These are phyloP conservation scores for Grifola frondosa DNA, from an alignment of 1,284 basidiomycete genomes.

Conservation along the genomic window DNA sequence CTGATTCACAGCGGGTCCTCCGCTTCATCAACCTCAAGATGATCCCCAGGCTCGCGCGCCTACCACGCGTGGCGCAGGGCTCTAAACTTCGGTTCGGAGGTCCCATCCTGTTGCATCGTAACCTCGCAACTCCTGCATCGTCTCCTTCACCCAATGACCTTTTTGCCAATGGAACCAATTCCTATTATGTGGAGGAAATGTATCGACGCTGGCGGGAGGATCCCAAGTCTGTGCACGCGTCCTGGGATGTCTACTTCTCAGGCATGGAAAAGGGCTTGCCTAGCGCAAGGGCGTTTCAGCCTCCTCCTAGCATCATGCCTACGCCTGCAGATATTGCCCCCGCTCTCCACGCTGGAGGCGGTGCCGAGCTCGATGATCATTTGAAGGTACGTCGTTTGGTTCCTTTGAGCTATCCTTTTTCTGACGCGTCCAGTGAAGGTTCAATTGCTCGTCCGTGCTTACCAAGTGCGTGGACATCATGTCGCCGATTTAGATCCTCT, in stretches of 20 bases:
- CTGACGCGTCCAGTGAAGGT: constrained; percentile 50
- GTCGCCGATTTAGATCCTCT: constrained; percentile 95
- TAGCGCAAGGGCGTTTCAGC: constrained; percentile 82
- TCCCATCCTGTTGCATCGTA: constrained; percentile 22
- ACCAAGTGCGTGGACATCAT: constrained; percentile 98
- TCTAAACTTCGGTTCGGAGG: constrained; percentile 18
- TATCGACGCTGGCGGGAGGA: constrained; percentile 90
- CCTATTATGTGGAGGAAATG: constrained; percentile 97
- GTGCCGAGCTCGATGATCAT: constrained; percentile 87
- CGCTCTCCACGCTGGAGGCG: constrained; percentile 69
- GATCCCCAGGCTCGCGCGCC: constrained; percentile 22
- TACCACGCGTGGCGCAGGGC: constrained; percentile 22
- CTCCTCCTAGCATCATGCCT: constrained; percentile 74
- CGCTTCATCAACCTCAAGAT: constrained; percentile 11
- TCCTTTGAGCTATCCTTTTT: neutral
- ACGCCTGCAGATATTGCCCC: constrained; percentile 81
- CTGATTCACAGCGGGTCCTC: too few relatives aligned
- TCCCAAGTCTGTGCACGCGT: constrained; percentile 89
- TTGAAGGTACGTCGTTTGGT: constrained; percentile 68
- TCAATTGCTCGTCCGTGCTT: constrained; percentile 95
- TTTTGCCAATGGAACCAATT: constrained; percentile 90
- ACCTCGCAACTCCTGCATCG: constrained; percentile 49
- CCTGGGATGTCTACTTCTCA: constrained; percentile 95
- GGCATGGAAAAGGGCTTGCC: constrained; percentile 90
- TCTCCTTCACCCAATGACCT: constrained; percentile 71